These are phyloP conservation scores for Xylariales sp. DNA, from an alignment of 2,329 filamentous ascomycete genomes.

Conservation along the genomic window DNA sequence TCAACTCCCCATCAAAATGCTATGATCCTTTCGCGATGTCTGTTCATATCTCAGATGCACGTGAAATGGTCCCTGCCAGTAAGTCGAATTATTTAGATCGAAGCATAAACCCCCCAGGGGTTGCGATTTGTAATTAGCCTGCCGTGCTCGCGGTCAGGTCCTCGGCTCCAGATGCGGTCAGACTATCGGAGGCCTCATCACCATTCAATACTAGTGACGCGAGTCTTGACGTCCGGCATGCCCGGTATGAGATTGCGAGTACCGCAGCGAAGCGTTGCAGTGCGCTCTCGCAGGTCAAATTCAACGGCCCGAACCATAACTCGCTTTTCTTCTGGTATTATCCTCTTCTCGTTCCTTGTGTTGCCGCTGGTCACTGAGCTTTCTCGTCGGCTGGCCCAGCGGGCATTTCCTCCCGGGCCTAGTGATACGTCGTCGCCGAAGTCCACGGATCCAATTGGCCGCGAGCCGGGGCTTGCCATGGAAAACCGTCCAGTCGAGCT, in stretches of 20 bases:
- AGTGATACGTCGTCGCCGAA: constrained; percentile 31
- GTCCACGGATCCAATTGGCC: constrained; percentile 25
- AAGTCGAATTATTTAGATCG: background rate
- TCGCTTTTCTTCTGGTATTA: constrained; percentile 48
- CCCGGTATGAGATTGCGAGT: constrained; percentile 46
- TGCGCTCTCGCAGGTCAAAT: constrained; percentile 49
- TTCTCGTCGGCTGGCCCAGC: constrained; percentile 30
- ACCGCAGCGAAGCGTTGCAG: constrained; percentile 48
- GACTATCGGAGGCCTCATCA: constrained; percentile 23
- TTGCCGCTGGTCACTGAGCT: constrained; percentile 15
- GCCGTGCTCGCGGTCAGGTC: background rate
- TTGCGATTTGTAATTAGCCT: background rate
- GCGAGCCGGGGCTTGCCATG: constrained; percentile 17
- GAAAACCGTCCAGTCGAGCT: constrained; percentile 23
- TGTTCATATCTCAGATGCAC: background rate
- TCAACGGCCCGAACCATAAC: constrained; percentile 53
- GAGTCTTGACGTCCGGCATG: constrained; percentile 41
- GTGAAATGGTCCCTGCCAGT: background rate
- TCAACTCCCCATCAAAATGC: too few relatives aligned
- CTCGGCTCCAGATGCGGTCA: too few relatives aligned
- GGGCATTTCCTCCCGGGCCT: constrained; percentile 40
- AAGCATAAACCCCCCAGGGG: constrained; percentile 17
- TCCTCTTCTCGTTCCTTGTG: constrained; percentile 17
- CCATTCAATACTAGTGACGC: constrained; percentile 44
- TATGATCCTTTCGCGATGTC: too few relatives aligned